Conservation (phyloP, 2,329 filamentous ascomycete species). For the Neurospora sp. region DNA sequence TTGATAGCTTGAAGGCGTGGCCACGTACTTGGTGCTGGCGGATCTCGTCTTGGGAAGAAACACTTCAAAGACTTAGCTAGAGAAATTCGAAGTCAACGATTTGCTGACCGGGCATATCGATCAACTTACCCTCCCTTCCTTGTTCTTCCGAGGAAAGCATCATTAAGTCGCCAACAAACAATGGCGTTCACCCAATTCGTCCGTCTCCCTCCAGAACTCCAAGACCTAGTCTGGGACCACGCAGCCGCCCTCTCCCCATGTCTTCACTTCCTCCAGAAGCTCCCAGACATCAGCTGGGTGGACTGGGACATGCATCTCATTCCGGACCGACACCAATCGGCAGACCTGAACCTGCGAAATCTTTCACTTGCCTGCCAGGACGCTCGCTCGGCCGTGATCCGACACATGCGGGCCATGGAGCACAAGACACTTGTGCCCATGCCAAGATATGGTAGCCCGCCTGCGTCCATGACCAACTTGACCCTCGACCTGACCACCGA, state of each 20-base stretch:
- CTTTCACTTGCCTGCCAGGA: conserved; percentile 9
- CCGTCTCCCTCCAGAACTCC: conserved; percentile 10
- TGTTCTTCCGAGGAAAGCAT: background rate
- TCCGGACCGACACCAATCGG: conserved; percentile 7
- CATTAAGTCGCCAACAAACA: background rate
- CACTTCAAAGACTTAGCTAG: background rate
- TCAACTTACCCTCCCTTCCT: background rate
- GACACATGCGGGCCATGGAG: background rate
- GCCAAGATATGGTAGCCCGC: background rate
- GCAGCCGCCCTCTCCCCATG: conserved; percentile 8
- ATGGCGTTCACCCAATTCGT: conserved; percentile 8
- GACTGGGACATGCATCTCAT: conserved; percentile 10
- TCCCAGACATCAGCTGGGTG: conserved; percentile 1
- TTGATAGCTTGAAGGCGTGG: background rate
- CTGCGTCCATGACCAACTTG: conserved; percentile 1
- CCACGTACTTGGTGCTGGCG: background rate
- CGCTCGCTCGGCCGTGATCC: conserved; percentile 8
- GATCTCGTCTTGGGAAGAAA: background rate
- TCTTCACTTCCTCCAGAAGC: conserved; percentile 9
- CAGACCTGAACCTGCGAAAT: conserved; percentile 4
- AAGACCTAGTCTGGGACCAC: conserved; percentile 12
- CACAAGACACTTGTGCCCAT: conserved; percentile 6
- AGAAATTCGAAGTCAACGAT: background rate
- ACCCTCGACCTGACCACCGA: conserved; percentile 8
- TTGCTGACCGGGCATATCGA: background rate